Base-by-base conservation (phyloP, 164 flowering plant species). In the Aristolochia contorta region DNA sequence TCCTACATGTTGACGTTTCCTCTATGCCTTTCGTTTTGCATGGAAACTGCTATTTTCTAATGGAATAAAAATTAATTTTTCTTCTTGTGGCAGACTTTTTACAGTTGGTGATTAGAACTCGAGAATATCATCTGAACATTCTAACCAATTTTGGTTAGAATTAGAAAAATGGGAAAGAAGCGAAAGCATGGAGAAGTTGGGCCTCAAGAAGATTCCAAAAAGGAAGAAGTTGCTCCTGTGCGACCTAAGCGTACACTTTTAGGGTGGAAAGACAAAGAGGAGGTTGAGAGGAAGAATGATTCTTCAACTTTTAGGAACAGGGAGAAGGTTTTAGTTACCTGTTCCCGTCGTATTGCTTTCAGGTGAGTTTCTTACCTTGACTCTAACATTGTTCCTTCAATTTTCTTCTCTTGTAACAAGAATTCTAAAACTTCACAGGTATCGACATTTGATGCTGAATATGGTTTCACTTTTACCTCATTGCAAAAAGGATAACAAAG, bases 391-490 rank as follows among this genome's bases (percentile, higher is more conserved):
- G 7, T 33, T 19, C 19, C 2, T 54, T 21, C 55, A 10, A 6
- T 62, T 23, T 25, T 33, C 9, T 15, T 18, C 4, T 18, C n/a
- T 56, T 12, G 4, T 46, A 45, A 53, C 15, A 2, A 2, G 24
- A 12, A 52, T 67, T 33, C 16, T 52, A 49, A n/a, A 25, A 15
- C 47, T 45, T 60, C 61, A 20, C 55, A 92, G 98, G 85, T 86
- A 86, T 67, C 82, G 97, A 70, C 99, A 93, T 76, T 79, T 93
- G 86, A 90, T 93, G 99, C 69, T 93, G 94, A 90, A 90, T 76
- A 47, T 93, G 71, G 94, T 84, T n/a, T 84, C 94, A 0, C 73
- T 90, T 22, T 73, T 93, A 77, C 97, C 99, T 24, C 97, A 93
- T 45, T 75, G 89, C 65, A 93, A 90, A 89, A 88, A 88, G 77